phyloP scores from a whole-genome alignment of 371 early-diverging fungal species.

The Syncephalastrum sp. region DNA sequence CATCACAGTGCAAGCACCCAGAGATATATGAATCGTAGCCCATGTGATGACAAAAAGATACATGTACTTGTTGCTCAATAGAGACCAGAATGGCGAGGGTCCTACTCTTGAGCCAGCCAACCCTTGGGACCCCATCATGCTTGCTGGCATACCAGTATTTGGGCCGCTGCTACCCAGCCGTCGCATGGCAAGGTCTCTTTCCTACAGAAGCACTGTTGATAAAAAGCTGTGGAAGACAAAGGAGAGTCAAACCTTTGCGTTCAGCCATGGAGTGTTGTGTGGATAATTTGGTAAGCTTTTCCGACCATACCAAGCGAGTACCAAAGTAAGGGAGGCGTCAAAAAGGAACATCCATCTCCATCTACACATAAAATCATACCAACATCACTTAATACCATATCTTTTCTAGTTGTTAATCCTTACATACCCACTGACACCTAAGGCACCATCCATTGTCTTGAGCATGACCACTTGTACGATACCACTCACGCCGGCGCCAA shows the following conservation, averaged over 20 bases:
- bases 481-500: slow-evolving; percentile 44
- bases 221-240: neutral
- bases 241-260: slow-evolving; percentile 16
- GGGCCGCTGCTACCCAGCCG: slow-evolving; percentile 13
- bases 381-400: neutral
- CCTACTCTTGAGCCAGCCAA: slow-evolving; percentile 1
- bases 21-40: slow-evolving; percentile 34
- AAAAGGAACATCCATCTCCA: slow-evolving; percentile 54
- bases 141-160: neutral
- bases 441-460: slow-evolving; percentile 43
- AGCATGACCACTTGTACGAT: slow-evolving; percentile 45
- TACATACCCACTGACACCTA: slow-evolving; percentile 46
- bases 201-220: slow-evolving; percentile 9
- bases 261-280: slow-evolving; percentile 40
- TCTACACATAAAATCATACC: slow-evolving; percentile 12
- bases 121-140: neutral
- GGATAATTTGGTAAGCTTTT: slow-evolving; percentile 45
- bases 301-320: slow-evolving; percentile 32
- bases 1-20: slow-evolving; percentile 37
- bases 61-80: slow-evolving; percentile 30
- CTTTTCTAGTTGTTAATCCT: neutral
- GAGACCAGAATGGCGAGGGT: slow-evolving; percentile 6
- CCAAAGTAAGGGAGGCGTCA: slow-evolving; percentile 32
- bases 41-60: slow-evolving; percentile 41
- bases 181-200: slow-evolving; percentile 26